Evolutionary conservation across 257 asterid genomes (phyloP), one percentile per base, ranked within the genome.

Genomic region (Linderniella brevidens): DNA sequence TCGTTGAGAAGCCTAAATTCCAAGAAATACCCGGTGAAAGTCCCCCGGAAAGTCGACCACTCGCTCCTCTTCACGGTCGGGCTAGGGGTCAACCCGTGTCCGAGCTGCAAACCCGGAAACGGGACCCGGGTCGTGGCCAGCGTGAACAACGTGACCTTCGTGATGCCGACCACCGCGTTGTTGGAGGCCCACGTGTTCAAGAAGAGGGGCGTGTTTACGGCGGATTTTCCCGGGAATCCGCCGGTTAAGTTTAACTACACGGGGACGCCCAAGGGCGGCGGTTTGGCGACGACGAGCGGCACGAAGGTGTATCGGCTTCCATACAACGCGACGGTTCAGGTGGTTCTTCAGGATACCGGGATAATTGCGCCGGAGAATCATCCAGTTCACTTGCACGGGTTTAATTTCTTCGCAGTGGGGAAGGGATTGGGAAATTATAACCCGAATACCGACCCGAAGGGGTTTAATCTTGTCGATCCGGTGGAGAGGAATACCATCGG

Each of bases 401-500:
- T 75, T 68, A 78, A 78, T 61, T 78, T 75, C 81, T 78, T 72
- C 40, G 60, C 42, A 0, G 67, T 78, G 0, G 84, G 90, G 8
- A 69, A 52, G 50, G 79, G 81, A 46, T 0, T 60, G 11, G 90
- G 85, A 0, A 75, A 78, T 56, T 78, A 64, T 32, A 67, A 78
- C 57, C 44, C 81, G 6, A 69, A 54, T 47, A 67, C 55, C 0
- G 79, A 78, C 56, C 66, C 73, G 0, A 67, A 75, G 49, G 67
- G 40, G 0, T 75, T 75, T 56, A 72, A 78, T 62, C 81, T 78
- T 9, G 63, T 69, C 3, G 81, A 78, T 53, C 90, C 85, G 1
- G 81, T 67, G 10, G 90, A 78, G 61, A 72, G 90, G 66, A 78
- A 78, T 65, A 78, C 90, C 0, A 54, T 78, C 32, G 68, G 71